Conservation (phyloP, 371 early-diverging fungal species). For the Homolaphlyctis polyrhiza region DNA sequence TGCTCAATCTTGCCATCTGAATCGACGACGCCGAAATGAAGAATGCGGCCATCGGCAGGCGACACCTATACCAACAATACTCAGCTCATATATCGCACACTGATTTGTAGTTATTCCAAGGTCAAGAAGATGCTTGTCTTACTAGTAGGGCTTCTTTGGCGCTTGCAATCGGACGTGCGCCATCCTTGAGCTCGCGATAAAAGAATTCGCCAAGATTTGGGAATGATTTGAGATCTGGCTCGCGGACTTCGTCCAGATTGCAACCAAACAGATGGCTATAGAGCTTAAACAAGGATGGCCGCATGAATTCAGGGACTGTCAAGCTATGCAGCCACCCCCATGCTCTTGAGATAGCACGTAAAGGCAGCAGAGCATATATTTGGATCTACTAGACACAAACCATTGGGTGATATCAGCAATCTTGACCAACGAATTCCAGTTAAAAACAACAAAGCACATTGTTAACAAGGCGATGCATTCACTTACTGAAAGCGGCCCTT, state of each 20-base stretch:
- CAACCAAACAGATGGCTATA: constrained; percentile 87
- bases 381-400: constrained; percentile 58
- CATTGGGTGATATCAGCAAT: background rate
- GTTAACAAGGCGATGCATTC: constrained; percentile 70
- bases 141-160: constrained; percentile 54
- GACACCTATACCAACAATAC: constrained; percentile 62
- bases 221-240: constrained; percentile 70
- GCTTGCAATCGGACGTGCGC: constrained; percentile 63
- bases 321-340: constrained; percentile 84
- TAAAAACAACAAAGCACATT: background rate
- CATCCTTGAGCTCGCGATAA: constrained; percentile 78
- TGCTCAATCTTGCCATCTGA: constrained; percentile 75
- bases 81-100: no score
- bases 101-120: background rate
- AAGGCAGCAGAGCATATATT: constrained; percentile 77
- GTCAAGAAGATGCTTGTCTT: constrained; percentile 12
- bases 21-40: constrained; percentile 83
- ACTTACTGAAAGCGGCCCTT: constrained; percentile 59
- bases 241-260: constrained; percentile 88
- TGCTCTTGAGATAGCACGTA: constrained; percentile 79
- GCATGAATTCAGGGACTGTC: constrained; percentile 72
- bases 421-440: background rate
- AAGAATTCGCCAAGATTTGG: constrained; percentile 86
- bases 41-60: constrained; percentile 86
- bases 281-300: constrained; percentile 65